Evolutionary conservation across 1,139 yeast genomes (phyloP).

Genomic region (Zygosaccharomyces sapae): DNA sequence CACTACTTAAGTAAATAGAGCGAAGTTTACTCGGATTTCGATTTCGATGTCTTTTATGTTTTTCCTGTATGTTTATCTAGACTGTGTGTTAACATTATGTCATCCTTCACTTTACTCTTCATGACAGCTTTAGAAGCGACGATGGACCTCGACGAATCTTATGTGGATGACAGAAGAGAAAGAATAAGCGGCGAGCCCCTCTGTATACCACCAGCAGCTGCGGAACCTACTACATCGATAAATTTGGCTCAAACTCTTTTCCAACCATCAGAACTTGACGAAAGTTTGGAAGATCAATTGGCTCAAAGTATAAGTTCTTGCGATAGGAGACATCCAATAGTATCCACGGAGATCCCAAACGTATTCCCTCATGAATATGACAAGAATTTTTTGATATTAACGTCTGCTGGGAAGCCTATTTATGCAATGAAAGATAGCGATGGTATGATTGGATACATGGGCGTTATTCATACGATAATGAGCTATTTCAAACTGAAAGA

Average conservation of each 20-base stretch:
- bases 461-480: constrained; percentile 45
- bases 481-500: constrained; percentile 38
- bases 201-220: constrained; percentile 1
- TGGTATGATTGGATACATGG: constrained; percentile 70
- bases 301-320: constrained; percentile 25
- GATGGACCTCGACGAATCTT: constrained; percentile 4
- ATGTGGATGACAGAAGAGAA: constrained; percentile 4
- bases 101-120: too few relatives aligned
- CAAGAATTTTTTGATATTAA: constrained; percentile 62
- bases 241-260: constrained; percentile 13
- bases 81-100: too few relatives aligned
- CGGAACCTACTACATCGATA: constrained; percentile 15
- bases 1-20: neutral
- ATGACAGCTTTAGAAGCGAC: too few relatives aligned
- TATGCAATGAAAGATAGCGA: constrained; percentile 78
- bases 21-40: neutral
- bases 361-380: constrained; percentile 18
- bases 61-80: too few relatives aligned
- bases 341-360: constrained; percentile 29
- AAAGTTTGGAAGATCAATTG: constrained; percentile 17
- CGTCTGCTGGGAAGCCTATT: constrained; percentile 90
- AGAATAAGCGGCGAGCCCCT: constrained; percentile 2
- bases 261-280: constrained; percentile 13
- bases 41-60: neutral
- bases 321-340: constrained; percentile 20